Evolutionary conservation across 2,329 filamentous ascomycete species (phyloP), one percentile per base, ranked within the genome.

Genomic region (Graphilbum fragrans): DNA sequence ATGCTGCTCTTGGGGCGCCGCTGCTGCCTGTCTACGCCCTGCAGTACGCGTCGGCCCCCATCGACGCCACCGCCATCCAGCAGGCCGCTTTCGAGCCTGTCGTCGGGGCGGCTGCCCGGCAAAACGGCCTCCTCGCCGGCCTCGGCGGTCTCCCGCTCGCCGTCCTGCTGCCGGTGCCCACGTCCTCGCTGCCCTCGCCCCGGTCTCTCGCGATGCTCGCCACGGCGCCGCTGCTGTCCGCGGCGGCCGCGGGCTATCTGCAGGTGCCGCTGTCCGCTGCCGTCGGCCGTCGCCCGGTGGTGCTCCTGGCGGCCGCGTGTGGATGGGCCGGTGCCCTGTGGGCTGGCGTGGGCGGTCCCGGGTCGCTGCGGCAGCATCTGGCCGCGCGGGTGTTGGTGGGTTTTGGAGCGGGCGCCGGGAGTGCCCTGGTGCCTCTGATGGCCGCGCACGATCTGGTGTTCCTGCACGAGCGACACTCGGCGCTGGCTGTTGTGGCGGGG

Each of bases 371-470:
- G 3, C 49, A 49, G 11, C 60, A 62, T 40, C 41, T 62, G 5
- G 55, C 53, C 1, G 59, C 59, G 2, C 45, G 59, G 9, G 54
- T 52, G 18, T 43, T 62, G 14, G 53, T 61, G 44, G 60, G 58
- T 0, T 46, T 63, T 9, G 60, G 59, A 2, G 58, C 56, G 1
- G 59, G 59, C 4, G 53, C 58, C 0, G 56, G 58, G 16, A 58
- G 60, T 44, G 57, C 58, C 1, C 42, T 63, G 18, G 53, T 63
- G 7, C 60, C 60, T 3, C 50, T 63, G 11, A 57, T 63, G 25
- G 46, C 46, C 10, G 53, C 61, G 1, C 59, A 62, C 50, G 60
- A 63, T 33, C 53, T 63, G 32, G 55, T 60, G 35, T 63, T 63
- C 25, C 53, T 62, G 17, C 60, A 63, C 41, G 53, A 63, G 51